phyloP scores from a whole-genome alignment of 805 yeast species.

The Brettanomyces sp. region DNA sequence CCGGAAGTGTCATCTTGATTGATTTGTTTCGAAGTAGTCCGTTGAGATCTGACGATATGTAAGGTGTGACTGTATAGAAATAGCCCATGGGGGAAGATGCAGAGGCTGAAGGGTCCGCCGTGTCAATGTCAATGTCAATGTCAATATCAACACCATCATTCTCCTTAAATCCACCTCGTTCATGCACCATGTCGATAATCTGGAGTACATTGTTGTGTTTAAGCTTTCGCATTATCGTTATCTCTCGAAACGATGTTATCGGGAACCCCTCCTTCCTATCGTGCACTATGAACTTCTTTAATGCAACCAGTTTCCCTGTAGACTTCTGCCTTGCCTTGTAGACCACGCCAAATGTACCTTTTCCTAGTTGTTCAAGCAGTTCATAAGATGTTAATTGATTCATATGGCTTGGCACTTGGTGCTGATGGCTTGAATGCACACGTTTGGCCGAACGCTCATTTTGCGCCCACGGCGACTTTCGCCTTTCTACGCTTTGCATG shows the following conservation, averaged over 20 bases:
- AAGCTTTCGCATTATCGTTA: conserved; percentile 65
- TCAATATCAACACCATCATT: neutral
- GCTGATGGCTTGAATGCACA: neutral
- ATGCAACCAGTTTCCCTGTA: conserved; percentile 64
- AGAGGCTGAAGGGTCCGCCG: conserved; percentile 8
- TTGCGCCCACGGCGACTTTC: no score
- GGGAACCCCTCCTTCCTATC: conserved; percentile 80
- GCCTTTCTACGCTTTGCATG: no score
- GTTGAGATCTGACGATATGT: conserved; percentile 85
- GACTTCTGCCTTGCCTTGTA: conserved; percentile 58
- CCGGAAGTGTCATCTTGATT: conserved; percentile 48
- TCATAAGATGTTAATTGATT: conserved; percentile 23
- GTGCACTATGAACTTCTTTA: conserved; percentile 76
- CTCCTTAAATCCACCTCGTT: conserved; percentile 17
- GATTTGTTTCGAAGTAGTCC: conserved; percentile 80
- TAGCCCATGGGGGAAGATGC: conserved; percentile 21
- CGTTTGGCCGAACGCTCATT: no score
- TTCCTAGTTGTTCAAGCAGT: conserved; percentile 46
- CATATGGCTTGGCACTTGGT: conserved; percentile 15
- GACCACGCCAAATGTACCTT: conserved; percentile 88
- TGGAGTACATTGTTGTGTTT: conserved; percentile 66
- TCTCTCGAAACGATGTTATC: conserved; percentile 89
- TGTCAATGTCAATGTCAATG: neutral
- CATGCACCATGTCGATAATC: conserved; percentile 70
- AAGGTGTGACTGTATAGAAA: conserved; percentile 85